Percentiles rank a stretch among this genome's conserved stretches.
Evolutionary conservation across 1,139 yeast genomes (phyloP).

Genomic region (Yamadazyma atmosphaerica): DNA sequence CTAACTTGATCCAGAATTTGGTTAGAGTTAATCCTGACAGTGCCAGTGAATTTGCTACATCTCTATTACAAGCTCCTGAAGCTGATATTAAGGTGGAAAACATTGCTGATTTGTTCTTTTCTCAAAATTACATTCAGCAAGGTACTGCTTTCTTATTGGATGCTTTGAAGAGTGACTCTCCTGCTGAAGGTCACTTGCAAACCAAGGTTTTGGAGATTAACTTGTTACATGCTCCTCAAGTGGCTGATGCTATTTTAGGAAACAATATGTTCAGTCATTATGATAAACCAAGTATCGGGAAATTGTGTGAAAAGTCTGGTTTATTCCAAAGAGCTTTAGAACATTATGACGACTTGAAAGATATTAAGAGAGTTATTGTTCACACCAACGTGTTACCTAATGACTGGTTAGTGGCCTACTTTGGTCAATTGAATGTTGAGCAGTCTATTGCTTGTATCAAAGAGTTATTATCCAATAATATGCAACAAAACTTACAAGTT

Average conservation of each 20-base stretch:
- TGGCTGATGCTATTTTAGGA: slow-evolving; percentile 97
- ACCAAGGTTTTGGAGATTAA: slow-evolving; percentile 93
- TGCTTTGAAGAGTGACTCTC: slow-evolving; percentile 90
- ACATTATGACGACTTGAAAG: slow-evolving; percentile 91
- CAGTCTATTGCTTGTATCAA: slow-evolving; percentile 87
- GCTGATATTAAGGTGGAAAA: slow-evolving; percentile 77
- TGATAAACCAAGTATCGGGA: slow-evolving; percentile 91
- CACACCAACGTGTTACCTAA: slow-evolving; percentile 84
- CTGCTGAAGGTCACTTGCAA: slow-evolving; percentile 95
- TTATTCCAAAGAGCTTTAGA: slow-evolving; percentile 93
- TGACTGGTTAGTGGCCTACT: slow-evolving; percentile 92
- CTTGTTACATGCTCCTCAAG: slow-evolving; percentile 96
- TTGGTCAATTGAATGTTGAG: slow-evolving; percentile 92
- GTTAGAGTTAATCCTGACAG: slow-evolving; percentile 95
- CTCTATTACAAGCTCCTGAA: slow-evolving; percentile 65
- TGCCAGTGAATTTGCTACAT: slow-evolving; percentile 95
- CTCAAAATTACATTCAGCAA: slow-evolving; percentile 93
- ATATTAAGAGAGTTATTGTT: slow-evolving; percentile 90
- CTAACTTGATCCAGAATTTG: slow-evolving; percentile 86
- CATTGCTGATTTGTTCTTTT: slow-evolving; percentile 89
- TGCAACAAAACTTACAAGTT: slow-evolving; percentile 87
- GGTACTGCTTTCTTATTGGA: slow-evolving; percentile 98
- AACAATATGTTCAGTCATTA: slow-evolving; percentile 94
- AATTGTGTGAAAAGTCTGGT: slow-evolving; percentile 92
- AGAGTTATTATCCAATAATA: slow-evolving; percentile 78